A percentile compares a stretch with the other conserved stretches of the same genome.
Conservation (phyloP, 257 asterid species). For the Craterostigma plantagineum region DNA sequence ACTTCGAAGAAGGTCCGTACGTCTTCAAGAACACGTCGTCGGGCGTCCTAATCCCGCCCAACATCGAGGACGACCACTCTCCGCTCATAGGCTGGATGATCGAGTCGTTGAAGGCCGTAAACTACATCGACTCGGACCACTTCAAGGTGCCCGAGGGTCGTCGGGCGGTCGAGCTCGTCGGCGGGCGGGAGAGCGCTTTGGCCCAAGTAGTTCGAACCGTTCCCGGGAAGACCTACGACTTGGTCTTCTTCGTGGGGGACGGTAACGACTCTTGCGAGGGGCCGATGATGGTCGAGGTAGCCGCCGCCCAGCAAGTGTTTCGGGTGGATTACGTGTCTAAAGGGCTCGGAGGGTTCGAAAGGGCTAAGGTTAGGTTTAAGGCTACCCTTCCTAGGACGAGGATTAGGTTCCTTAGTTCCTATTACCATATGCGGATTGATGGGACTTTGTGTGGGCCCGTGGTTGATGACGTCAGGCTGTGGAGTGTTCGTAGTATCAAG, state of each 20-base stretch:
- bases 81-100: constrained; percentile 87
- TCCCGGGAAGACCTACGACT: constrained; percentile 28
- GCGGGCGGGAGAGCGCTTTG: constrained; percentile 68
- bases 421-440: constrained; percentile 34
- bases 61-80: constrained; percentile 40
- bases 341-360: constrained; percentile 32
- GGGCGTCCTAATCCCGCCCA: constrained; percentile 76
- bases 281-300: constrained; percentile 69
- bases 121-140: constrained; percentile 44
- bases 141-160: constrained; percentile 57
- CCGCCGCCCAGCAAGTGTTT: constrained; percentile 30
- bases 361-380: constrained; percentile 35
- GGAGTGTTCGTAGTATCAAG: constrained; percentile 50
- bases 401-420: constrained; percentile 68
- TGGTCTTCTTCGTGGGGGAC: constrained; percentile 46
- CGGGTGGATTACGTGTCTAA: constrained; percentile 43
- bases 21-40: constrained; percentile 48
- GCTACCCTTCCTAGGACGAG: constrained; percentile 42
- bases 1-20: constrained; percentile 80
- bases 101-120: constrained; percentile 57
- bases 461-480: constrained; percentile 49
- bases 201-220: constrained; percentile 51
- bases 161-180: constrained; percentile 60
- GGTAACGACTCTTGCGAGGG: constrained; percentile 69
- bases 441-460: constrained; percentile 85